Evolutionary conservation across 352 stramenopile genomes (phyloP).

Genomic region (Globisporangium polare): DNA sequence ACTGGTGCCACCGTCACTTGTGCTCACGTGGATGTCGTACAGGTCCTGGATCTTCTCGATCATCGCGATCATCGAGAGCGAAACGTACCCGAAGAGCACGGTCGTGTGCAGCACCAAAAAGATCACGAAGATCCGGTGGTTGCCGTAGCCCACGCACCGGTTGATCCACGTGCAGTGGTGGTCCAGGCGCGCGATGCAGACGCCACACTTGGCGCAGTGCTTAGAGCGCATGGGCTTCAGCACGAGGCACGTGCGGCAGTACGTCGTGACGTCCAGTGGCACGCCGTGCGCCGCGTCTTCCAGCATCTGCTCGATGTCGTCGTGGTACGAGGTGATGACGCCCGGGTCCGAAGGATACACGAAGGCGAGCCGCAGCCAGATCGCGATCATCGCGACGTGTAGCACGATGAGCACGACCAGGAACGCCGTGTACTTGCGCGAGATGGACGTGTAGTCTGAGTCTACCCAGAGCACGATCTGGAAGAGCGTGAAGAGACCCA

Average conservation of each 20-base stretch:
- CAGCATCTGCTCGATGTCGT: constrained; percentile 54
- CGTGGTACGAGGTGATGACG: constrained; percentile 42
- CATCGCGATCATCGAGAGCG: constrained; percentile 36
- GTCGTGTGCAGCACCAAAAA: constrained; percentile 74
- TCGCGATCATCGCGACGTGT: constrained; percentile 42
- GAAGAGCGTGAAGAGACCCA: constrained; percentile 65
- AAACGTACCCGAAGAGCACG: constrained; percentile 41
- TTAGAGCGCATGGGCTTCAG: constrained; percentile 75
- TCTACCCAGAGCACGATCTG: constrained; percentile 65
- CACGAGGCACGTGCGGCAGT: constrained; percentile 72
- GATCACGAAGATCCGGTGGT: constrained; percentile 74
- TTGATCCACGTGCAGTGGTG: constrained; percentile 90
- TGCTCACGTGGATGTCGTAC: constrained; percentile 23
- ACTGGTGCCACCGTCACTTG: constrained; percentile 13
- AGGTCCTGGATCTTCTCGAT: constrained; percentile 33
- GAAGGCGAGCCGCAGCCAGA: constrained; percentile 53
- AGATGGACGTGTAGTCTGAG: constrained; percentile 32
- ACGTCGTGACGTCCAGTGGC: constrained; percentile 33
- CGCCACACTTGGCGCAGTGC: constrained; percentile 70
- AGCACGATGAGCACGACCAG: constrained; percentile 35
- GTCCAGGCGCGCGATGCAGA: constrained; percentile 82
- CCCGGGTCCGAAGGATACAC: constrained; percentile 56
- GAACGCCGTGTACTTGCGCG: constrained; percentile 26
- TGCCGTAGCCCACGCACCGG: constrained; percentile 70
- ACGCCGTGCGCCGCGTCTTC: constrained; percentile 37